Evolutionary conservation across 2,329 filamentous ascomycete species (phyloP).

Genomic region (Xylaria sp.): DNA sequence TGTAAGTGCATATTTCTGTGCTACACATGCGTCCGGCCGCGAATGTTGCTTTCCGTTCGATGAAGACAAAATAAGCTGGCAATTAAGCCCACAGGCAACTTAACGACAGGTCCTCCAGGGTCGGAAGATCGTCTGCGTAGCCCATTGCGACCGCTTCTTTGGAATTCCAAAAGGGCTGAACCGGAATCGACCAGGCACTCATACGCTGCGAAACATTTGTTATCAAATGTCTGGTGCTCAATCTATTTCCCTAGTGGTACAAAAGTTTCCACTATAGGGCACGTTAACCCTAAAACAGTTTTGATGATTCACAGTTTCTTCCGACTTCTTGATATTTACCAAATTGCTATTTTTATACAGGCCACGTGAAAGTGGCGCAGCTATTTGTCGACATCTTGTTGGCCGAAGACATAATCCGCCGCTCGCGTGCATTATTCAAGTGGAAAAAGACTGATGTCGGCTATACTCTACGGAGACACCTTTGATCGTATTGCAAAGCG

Average conservation of each 20-base stretch:
- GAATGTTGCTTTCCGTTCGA: background rate
- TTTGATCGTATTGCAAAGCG: background rate
- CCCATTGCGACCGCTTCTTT: background rate
- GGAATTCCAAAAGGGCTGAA: background rate
- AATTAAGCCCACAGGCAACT: background rate
- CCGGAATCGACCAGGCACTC: background rate
- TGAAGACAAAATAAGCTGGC: background rate
- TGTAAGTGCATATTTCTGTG: too few species aligned
- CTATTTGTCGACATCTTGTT: background rate
- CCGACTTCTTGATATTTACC: background rate
- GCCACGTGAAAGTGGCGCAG: background rate
- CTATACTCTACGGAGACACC: background rate
- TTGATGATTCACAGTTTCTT: background rate
- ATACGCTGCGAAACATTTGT: background rate
- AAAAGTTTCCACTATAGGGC: background rate
- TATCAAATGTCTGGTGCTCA: background rate
- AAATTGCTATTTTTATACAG: background rate
- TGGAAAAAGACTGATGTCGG: background rate
- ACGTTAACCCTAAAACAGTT: background rate
- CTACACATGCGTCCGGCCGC: background rate
- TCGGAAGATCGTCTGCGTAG: background rate
- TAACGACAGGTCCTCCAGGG: background rate
- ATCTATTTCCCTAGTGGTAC: background rate
- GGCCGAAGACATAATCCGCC: background rate
- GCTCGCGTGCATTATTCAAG: background rate